Conservation (phyloP, 2,329 filamentous ascomycete species). For the Nannizziopsis arthrosporioides region DNA sequence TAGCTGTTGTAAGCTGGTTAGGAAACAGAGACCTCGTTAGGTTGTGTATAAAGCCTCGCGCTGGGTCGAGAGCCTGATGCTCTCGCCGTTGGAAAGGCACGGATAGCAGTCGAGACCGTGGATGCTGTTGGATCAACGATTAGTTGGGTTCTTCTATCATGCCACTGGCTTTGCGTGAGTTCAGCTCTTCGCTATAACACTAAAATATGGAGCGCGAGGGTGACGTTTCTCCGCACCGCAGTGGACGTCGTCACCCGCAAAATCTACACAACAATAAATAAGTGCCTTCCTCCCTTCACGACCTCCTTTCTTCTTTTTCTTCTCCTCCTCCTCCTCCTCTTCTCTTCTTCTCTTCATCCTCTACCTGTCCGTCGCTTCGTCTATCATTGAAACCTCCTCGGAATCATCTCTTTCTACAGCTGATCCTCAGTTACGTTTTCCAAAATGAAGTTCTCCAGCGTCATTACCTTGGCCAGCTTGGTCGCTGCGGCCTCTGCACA, state of each 20-base stretch:
- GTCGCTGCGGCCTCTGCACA: constrained; percentile 40
- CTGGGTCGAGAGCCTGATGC: no score
- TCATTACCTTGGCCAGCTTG: constrained; percentile 44
- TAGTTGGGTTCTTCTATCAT: no score
- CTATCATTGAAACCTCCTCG: background rate
- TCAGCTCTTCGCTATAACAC: background rate
- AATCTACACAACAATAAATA: background rate
- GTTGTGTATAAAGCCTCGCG: no score
- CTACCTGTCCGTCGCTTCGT: constrained; percentile 5
- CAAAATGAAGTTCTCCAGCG: constrained; percentile 41
- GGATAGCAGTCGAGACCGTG: no score
- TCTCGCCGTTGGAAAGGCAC: no score
- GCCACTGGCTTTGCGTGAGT: no score
- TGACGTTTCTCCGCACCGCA: background rate
- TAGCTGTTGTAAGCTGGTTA: no score
- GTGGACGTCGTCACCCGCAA: background rate
- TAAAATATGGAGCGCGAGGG: background rate
- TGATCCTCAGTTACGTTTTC: background rate
- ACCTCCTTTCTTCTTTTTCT: background rate
- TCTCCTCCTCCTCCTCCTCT: background rate
- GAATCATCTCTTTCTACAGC: background rate
- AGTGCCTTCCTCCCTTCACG: background rate
- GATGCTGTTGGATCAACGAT: no score
- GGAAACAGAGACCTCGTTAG: no score
- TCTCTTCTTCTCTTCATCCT: constrained; percentile 1